Evolutionary conservation across 2,329 filamentous ascomycete genomes (phyloP).

Genomic region (Pseudogymnoascus sp.): DNA sequence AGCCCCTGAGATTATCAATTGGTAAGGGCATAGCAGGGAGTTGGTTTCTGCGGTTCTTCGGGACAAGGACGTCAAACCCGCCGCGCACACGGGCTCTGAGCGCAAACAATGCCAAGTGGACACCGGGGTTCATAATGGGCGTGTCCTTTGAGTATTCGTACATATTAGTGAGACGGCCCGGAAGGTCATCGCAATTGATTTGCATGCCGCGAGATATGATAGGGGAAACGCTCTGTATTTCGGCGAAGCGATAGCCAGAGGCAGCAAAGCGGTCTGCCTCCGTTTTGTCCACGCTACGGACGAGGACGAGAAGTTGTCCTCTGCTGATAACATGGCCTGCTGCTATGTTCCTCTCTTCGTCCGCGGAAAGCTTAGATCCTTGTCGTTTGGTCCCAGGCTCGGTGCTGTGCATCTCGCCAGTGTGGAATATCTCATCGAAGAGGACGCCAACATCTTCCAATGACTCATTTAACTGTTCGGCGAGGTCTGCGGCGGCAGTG

Average conservation of each 20-base stretch:
- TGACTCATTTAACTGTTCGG: conserved; percentile 54
- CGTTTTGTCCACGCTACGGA: conserved; percentile 51
- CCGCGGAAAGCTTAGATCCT: conserved; percentile 19
- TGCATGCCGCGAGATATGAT: conserved; percentile 68
- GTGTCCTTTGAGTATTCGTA: conserved; percentile 45
- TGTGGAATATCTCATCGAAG: conserved; percentile 68
- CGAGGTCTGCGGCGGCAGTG: conserved; percentile 66
- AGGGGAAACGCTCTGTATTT: conserved; percentile 57
- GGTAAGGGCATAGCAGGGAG: conserved; percentile 52
- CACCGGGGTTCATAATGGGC: conserved; percentile 41
- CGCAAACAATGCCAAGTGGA: conserved; percentile 52
- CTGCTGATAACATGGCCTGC: conserved; percentile 45
- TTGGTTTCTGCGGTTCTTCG: conserved; percentile 41
- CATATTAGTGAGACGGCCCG: conserved; percentile 55
- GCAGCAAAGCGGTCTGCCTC: conserved; percentile 60
- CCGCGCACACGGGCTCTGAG: conserved; percentile 38
- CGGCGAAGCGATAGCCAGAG: conserved; percentile 70
- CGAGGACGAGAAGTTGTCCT: conserved; percentile 74
- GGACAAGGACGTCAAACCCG: conserved; percentile 25
- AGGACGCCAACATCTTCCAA: conserved; percentile 59
- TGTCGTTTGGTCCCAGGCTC: not conserved
- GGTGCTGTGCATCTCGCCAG: conserved; percentile 36
- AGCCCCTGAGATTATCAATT: conserved; percentile 42
- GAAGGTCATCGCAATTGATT: conserved; percentile 56
- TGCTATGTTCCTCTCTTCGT: conserved; percentile 32